Base-by-base conservation (phyloP, 352 stramenopile species). In the Sclerospora graminicola region DNA sequence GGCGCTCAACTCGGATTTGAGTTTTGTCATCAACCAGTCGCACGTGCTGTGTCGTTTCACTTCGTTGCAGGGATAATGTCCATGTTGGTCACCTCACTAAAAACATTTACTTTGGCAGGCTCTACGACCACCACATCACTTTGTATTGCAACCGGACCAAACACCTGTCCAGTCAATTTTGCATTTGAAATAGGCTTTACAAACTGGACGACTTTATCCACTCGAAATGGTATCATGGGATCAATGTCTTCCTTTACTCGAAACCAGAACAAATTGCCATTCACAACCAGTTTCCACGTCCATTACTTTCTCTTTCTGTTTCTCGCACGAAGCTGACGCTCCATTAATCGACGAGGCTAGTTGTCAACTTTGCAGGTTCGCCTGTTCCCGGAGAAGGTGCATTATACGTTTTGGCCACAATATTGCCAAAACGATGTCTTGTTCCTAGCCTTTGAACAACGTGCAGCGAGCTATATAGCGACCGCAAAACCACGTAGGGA, bases 251-350 rank as follows among this genome's bases (percentile, higher is more conserved):
- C 44, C 23, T 58, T 61, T 7, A 50, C 28, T 16, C 65, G 63
- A 33, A 79, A 75, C 72, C 72, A 82, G 37, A 70, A 82, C 51
- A 76, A 52, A 2, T 69, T 55, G 15, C 72, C 69, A 24, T 78
- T 48, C 23, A 82, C 51, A 30, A 82, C 72, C 26, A 82, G 23
- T 26, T 66, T 75, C 1, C 72, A 62, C 4, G 51, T 54, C 72
- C 72, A 84, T 40, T 81, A 64, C 48, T 74, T 80, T 14, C 72
- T 59, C 15, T 55, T 72, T n/a, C n/a, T n/a, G n/a, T n/a, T n/a
- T 31, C 53, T 63, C 21, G 55, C 65, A 14, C 61, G 61, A 4
- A 70, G 40, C 23, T 76, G 65, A 1, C 55, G 61, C 30, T 51
- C 44, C 18, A 50, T 64, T 23, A 64, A 55, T 8, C 60, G 43